Base-by-base conservation (phyloP, 129 eudicot genomes). In the Flaveria sonorensis region DNA sequence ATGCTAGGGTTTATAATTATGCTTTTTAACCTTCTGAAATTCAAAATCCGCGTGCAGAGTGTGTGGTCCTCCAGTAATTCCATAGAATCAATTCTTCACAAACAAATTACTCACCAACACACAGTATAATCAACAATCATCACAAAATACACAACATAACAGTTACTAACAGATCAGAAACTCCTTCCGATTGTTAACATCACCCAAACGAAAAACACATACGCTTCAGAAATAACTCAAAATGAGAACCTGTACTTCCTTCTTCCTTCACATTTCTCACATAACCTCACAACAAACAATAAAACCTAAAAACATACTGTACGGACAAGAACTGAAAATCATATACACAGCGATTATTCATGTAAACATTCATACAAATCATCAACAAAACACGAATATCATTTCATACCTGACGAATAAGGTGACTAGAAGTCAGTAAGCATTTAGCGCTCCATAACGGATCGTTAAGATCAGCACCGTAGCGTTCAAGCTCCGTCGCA, bases 391-490 rank as follows among this genome's bases (percentile, higher is more conserved):
- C 13, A 20, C 9, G 23, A 74, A 11, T 20, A 23, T 15, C 51
- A 21, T 30, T 16, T 23, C 10, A 64, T 87, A 92, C 97, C 89
- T 89, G 88, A 81, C 85, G 85, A 39, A 92, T 83, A 77, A 90
- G 92, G 19, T 92, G 90, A 83, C 94, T 86, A 8, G 92, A 92
- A 65, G 57, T 81, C 10, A 92, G 28, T 56, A 92, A 93, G 70
- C 94, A 92, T 76, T 92, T 90, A 60, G 98, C 98, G 76, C 98
- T 92, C 98, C 98, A 92, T 2, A 92, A 85, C 47, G 98, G 94
- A 63, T 92, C 94, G 42, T 92, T 85, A 51, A 92, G 92, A 81
- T 92, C 90, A 24, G 98, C 98, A 16, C 98, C 98, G 71, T 88
- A 92, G 1, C 93, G 83, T 68, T 92, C 90, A 11, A 92, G 89